Evolutionary conservation across 805 yeast genomes (phyloP).

Genomic region (Yamadazyma phyllophila): DNA sequence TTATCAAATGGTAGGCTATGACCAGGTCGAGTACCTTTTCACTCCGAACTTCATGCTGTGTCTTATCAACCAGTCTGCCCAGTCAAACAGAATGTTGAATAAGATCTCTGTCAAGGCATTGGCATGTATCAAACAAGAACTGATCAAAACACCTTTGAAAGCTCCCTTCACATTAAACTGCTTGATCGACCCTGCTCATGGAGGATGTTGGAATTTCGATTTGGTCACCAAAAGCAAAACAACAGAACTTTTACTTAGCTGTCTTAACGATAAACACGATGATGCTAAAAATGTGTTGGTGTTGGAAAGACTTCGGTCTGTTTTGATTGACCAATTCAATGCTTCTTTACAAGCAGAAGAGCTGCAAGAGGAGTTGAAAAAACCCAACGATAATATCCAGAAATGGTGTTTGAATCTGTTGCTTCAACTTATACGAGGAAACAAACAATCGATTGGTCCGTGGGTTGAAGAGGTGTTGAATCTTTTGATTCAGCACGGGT

Average conservation of each 20-base stretch:
- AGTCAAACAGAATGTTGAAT: constrained; percentile 61
- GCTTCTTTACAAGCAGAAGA: constrained; percentile 13
- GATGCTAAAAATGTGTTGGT: constrained; percentile 19
- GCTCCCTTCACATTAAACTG: constrained; percentile 32
- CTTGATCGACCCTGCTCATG: constrained; percentile 29
- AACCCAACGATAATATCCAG: constrained; percentile 35
- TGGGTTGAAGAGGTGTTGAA: constrained; percentile 35
- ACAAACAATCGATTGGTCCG: constrained; percentile 29
- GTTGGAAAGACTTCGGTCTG: constrained; percentile 19
- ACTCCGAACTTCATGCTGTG: constrained; percentile 69
- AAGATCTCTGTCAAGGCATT: constrained; percentile 60
- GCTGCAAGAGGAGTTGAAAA: constrained; percentile 17
- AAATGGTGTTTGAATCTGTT: constrained; percentile 63
- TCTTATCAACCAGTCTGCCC: constrained; percentile 72
- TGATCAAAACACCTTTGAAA: constrained; percentile 36
- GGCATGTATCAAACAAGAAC: constrained; percentile 36
- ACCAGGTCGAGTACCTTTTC: constrained; percentile 35
- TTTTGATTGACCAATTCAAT: constrained; percentile 25
- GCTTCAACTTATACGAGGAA: constrained; percentile 49
- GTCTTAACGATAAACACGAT: constrained; percentile 14
- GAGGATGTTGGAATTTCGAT: constrained; percentile 72
- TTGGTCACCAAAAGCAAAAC: constrained; percentile 71
- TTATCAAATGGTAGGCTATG: constrained; percentile 22
- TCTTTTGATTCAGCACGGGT: constrained; percentile 40
- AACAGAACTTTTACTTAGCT: constrained; percentile 37